phyloP scores from a whole-genome alignment of 2,329 filamentous ascomycete genomes.

The Lachnellula subtilissima region DNA sequence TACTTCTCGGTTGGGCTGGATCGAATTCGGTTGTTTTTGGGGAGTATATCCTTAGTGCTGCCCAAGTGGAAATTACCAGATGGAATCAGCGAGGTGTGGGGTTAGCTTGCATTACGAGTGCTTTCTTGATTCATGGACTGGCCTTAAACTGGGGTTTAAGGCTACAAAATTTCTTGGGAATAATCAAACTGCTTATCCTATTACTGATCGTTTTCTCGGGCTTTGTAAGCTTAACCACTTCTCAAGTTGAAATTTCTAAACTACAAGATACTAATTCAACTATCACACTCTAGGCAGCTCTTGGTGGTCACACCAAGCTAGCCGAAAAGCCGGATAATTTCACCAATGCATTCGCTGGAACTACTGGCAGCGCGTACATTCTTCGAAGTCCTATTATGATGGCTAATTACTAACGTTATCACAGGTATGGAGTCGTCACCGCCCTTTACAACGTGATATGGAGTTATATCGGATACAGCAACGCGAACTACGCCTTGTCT shows the following conservation, averaged over 20 bases:
- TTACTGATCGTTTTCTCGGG: constrained; percentile 61
- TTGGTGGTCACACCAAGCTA: constrained; percentile 56
- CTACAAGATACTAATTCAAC: neutral
- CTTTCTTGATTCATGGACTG: constrained; percentile 61
- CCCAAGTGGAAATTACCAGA: constrained; percentile 54
- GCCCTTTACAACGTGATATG: constrained; percentile 69
- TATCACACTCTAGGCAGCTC: constrained; percentile 35
- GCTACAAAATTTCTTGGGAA: constrained; percentile 60
- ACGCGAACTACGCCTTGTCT: constrained; percentile 61
- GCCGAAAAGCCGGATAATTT: constrained; percentile 58
- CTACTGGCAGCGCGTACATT: constrained; percentile 53
- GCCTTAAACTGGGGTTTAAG: constrained; percentile 62
- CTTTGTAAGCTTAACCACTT: constrained; percentile 36
- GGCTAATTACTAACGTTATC: neutral
- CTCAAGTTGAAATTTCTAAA: neutral
- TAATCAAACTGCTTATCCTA: constrained; percentile 62
- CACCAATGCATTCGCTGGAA: constrained; percentile 58
- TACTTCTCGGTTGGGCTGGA: constrained; percentile 61
- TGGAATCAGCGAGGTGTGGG: constrained; percentile 66
- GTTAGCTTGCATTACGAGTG: constrained; percentile 60
- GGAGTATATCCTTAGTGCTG: constrained; percentile 64
- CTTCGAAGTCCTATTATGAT: neutral
- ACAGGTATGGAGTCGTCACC: constrained; percentile 55
- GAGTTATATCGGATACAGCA: constrained; percentile 64
- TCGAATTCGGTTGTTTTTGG: constrained; percentile 67